These are phyloP conservation scores for Cyberlindnera mycetangii DNA, from an alignment of 805 yeast species.

Conservation along the genomic window DNA sequence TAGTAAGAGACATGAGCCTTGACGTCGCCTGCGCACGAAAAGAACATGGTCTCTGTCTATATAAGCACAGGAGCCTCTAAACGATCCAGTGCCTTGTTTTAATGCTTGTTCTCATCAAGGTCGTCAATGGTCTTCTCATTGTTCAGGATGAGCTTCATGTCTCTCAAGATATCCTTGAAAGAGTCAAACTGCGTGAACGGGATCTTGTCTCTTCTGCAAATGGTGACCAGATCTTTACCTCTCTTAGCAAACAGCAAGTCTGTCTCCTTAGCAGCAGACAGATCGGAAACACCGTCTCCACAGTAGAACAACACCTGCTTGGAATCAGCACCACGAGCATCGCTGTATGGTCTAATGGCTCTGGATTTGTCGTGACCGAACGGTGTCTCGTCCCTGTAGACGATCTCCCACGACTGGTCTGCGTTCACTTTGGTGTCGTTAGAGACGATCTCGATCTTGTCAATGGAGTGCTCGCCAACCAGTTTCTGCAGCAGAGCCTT, in stretches of 20 bases:
- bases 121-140: slow-evolving; percentile 37
- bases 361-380: slow-evolving; percentile 95
- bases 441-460: slow-evolving; percentile 74
- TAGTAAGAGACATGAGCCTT: no score
- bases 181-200: slow-evolving; percentile 82
- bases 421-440: slow-evolving; percentile 63
- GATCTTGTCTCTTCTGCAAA: slow-evolving; percentile 74
- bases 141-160: slow-evolving; percentile 52
- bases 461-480: slow-evolving; percentile 73
- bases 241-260: slow-evolving; percentile 89
- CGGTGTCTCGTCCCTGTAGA: slow-evolving; percentile 77
- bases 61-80: not conserved
- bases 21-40: not conserved
- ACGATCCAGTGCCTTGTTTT: not conserved
- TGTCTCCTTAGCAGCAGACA: slow-evolving; percentile 93
- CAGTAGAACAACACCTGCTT: slow-evolving; percentile 81
- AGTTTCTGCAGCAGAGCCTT: slow-evolving; percentile 68
- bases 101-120: slow-evolving; percentile 32
- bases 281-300: slow-evolving; percentile 97
- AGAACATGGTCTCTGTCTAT: not conserved
- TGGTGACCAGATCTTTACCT: slow-evolving; percentile 85
- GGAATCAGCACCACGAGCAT: slow-evolving; percentile 26
- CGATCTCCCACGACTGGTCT: slow-evolving; percentile 75
- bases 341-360: slow-evolving; percentile 54
- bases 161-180: slow-evolving; percentile 69